Evolutionary conservation across 1,139 yeast species (phyloP).

Genomic region (Pichia sp.): DNA sequence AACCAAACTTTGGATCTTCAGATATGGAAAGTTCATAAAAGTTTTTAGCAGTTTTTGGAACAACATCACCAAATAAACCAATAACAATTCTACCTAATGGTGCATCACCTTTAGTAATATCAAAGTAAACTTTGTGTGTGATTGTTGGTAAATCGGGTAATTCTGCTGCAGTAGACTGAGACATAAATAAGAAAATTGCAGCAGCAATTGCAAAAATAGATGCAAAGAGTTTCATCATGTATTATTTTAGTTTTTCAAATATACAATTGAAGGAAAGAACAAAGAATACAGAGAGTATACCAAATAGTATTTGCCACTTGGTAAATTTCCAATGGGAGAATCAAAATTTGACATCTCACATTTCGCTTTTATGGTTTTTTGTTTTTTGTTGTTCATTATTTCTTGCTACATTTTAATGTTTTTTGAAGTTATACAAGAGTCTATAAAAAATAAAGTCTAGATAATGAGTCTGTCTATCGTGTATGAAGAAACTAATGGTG

Average conservation of each 20-base stretch:
- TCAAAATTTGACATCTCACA: neutral
- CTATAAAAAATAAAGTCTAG: constrained; percentile 19
- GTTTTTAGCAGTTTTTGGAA: constrained; percentile 55
- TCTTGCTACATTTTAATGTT: neutral
- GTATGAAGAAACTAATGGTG: constrained; percentile 42
- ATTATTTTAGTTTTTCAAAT: neutral
- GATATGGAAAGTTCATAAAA: constrained; percentile 53
- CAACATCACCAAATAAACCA: constrained; percentile 53
- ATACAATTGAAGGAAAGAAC: neutral
- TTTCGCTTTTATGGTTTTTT: neutral
- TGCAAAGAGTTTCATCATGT: constrained; percentile 24
- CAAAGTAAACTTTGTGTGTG: constrained; percentile 79
- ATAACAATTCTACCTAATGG: constrained; percentile 50
- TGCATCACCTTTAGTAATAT: constrained; percentile 74
- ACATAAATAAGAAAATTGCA: constrained; percentile 19
- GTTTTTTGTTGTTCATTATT: neutral
- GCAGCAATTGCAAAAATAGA: constrained; percentile 19
- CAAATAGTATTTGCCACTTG: neutral
- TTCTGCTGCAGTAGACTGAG: constrained; percentile 18
- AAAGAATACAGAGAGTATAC: neutral
- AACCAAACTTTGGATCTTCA: constrained; percentile 49
- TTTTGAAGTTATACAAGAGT: neutral
- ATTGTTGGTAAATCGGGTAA: constrained; percentile 45
- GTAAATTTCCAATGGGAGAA: neutral
- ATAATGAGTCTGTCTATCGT: constrained; percentile 46